Conservation (phyloP, 495 filamentous ascomycete genomes). For the Penicillium maclennaniae region DNA sequence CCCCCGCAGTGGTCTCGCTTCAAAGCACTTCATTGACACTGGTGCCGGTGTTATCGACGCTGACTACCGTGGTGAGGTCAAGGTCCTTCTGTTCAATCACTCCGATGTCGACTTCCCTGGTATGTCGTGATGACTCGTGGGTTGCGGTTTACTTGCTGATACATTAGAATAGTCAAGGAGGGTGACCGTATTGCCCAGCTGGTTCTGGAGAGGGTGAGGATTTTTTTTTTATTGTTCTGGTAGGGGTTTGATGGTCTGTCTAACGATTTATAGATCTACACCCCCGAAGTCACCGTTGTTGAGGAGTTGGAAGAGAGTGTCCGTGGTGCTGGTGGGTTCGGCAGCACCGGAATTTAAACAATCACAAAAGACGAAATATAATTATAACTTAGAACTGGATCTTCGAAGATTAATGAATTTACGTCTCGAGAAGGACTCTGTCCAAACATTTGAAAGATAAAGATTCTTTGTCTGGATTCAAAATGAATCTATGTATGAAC, state of each 20-base stretch:
- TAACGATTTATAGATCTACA: constrained; percentile 60
- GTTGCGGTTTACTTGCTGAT: background rate
- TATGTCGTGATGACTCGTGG: constrained; percentile 16
- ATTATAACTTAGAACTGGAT: constrained; percentile 10
- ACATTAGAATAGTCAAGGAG: constrained; percentile 52
- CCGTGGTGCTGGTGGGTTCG: constrained; percentile 86
- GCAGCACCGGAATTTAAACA: constrained; percentile 67
- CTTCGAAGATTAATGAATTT: constrained; percentile 13
- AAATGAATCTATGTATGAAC: constrained; percentile 17
- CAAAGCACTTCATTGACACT: constrained; percentile 91
- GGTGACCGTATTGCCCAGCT: constrained; percentile 93
- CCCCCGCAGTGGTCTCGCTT: constrained; percentile 84
- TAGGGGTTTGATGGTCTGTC: background rate
- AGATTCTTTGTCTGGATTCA: background rate
- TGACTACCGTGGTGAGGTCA: constrained; percentile 91
- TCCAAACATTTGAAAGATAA: background rate
- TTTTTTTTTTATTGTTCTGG: constrained; percentile 2
- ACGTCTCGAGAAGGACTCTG: constrained; percentile 2
- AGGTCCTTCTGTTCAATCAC: constrained; percentile 93
- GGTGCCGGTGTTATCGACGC: constrained; percentile 96
- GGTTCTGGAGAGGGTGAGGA: constrained; percentile 74
- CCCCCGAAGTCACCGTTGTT: constrained; percentile 84
- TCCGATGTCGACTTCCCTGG: constrained; percentile 70
- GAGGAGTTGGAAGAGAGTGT: constrained; percentile 86
- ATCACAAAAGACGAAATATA: constrained; percentile 6